Percentiles rank a stretch among this genome's conserved stretches.
phyloP scores from a whole-genome alignment of 1,284 basidiomycete species.

The Trichosporon coremiiforme region DNA sequence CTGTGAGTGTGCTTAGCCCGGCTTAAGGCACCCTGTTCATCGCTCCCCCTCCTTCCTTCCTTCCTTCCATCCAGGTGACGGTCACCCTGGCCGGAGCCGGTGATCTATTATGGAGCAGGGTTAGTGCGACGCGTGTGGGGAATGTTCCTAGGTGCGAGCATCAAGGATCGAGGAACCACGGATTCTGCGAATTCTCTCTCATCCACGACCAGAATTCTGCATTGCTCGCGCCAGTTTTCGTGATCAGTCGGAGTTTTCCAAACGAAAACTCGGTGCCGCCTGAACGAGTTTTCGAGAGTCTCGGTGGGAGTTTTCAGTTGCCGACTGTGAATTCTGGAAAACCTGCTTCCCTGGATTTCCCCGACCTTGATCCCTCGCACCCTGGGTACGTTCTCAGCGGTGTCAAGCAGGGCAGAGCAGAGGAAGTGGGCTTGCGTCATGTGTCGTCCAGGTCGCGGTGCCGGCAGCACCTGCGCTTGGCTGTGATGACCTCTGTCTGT shows the following conservation, averaged over 20 bases:
- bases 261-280: neutral
- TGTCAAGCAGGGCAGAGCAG: neutral
- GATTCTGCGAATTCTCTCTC: neutral
- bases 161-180: neutral
- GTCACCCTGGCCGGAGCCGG: conserved; percentile 5
- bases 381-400: neutral
- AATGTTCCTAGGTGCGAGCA: conserved; percentile 15
- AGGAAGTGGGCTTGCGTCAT: conserved; percentile 16
- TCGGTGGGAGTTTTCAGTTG: neutral
- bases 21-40: neutral
- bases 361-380: conserved; percentile 9
- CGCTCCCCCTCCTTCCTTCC: neutral
- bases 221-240: neutral
- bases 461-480: conserved; percentile 18
- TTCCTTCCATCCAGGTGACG: neutral
- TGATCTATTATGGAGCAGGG: neutral
- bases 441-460: conserved; percentile 14
- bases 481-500: conserved; percentile 17
- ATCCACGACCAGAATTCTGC: neutral
- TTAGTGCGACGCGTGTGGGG: conserved; percentile 16
- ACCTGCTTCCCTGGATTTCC: neutral
- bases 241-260: neutral
- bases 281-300: neutral
- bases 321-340: neutral
- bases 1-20: neutral